Conservation (phyloP, 306 rosid genomes). For the Cicer cuneatum region DNA sequence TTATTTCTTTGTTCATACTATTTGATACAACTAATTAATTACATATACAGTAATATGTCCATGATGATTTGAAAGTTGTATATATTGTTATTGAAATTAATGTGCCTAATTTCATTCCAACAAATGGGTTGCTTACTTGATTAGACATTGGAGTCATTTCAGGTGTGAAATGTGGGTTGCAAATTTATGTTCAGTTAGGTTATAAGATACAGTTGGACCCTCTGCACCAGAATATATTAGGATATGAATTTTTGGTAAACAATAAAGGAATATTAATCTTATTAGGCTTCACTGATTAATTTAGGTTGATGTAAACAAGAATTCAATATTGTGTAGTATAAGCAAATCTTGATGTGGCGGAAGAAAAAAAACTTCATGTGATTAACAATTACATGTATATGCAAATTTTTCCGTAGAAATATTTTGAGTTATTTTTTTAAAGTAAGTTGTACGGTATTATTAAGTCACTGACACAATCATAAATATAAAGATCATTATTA, state of each 20-base stretch:
- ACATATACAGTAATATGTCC: neutral
- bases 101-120: constrained; percentile 19
- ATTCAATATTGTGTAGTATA: too few species aligned
- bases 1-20: constrained; percentile 14
- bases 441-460: too few species aligned
- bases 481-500: too few species aligned
- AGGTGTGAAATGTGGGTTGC: constrained; percentile 20
- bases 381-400: too few species aligned
- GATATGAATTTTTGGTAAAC: constrained; percentile 18
- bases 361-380: too few species aligned
- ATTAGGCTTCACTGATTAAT: neutral
- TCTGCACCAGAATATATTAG: neutral
- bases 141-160: constrained; percentile 1
- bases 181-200: constrained; percentile 27
- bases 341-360: too few species aligned
- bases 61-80: constrained; percentile 17
- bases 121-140: constrained; percentile 32
- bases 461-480: too few species aligned
- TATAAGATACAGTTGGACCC: constrained; percentile 4
- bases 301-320: neutral
- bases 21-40: neutral
- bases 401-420: too few species aligned
- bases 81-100: constrained; percentile 11
- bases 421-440: too few species aligned
- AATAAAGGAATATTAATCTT: neutral